Percentiles rank a stretch among this genome's conserved stretches.
Conservation (phyloP, 306 rosid species). For the Senna siamea region DNA sequence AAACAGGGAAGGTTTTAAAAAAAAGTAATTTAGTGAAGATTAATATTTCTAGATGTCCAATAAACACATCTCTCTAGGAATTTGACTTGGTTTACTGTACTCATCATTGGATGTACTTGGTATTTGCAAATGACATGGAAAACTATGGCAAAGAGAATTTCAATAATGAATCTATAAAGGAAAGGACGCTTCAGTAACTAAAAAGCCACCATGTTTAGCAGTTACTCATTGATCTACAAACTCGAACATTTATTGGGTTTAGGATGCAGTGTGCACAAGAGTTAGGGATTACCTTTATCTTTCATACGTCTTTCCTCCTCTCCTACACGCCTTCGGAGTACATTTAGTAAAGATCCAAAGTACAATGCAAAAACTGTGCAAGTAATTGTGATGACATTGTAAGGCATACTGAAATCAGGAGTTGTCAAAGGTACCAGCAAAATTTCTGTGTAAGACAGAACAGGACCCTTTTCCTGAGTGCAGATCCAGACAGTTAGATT, state of each 20-base stretch:
- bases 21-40: background rate
- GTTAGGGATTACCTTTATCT: slow-evolving; percentile 58
- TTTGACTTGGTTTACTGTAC: background rate
- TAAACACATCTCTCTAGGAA: background rate
- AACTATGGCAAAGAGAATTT: background rate
- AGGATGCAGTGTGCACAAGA: slow-evolving; percentile 21
- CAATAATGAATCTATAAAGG: background rate
- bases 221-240: background rate
- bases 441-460: slow-evolving; percentile 83
- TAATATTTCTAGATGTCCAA: background rate
- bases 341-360: slow-evolving; percentile 88
- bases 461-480: slow-evolving; percentile 66
- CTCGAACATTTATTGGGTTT: background rate
- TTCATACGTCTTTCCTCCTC: slow-evolving; percentile 81
- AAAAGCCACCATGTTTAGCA: background rate
- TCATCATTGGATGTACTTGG: background rate
- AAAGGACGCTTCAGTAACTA: background rate
- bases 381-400: slow-evolving; percentile 91
- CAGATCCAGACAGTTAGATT: slow-evolving; percentile 31
- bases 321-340: slow-evolving; percentile 77
- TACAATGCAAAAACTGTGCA: slow-evolving; percentile 89
- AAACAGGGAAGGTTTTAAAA: background rate
- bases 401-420: slow-evolving; percentile 98
- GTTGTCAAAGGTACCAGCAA: slow-evolving; percentile 91
- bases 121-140: slow-evolving; percentile 9